Conservation (phyloP, 202 grass and related monocot species). For the Eragrostis tef region DNA sequence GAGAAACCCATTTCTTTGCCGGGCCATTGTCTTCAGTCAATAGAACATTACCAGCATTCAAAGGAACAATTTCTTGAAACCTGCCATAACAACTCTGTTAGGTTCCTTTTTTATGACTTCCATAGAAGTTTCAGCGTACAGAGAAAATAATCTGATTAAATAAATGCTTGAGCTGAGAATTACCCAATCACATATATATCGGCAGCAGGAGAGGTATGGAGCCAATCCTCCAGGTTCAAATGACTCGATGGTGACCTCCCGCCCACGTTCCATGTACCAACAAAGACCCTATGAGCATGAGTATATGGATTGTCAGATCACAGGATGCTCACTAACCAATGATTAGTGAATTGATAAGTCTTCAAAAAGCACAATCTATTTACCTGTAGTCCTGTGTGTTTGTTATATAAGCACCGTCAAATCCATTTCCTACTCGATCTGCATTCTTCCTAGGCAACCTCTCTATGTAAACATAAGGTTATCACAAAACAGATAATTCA, state of each 20-base stretch:
- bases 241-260: constrained; percentile 85
- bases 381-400: constrained; percentile 87
- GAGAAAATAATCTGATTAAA: constrained; percentile 12
- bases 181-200: constrained; percentile 97
- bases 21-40: constrained; percentile 82
- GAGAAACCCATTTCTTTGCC: constrained; percentile 83
- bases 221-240: constrained; percentile 88
- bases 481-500: constrained; percentile 15
- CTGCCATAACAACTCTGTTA: constrained; percentile 49
- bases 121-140: neutral
- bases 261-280: constrained; percentile 93
- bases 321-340: constrained; percentile 22
- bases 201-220: constrained; percentile 87
- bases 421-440: constrained; percentile 59
- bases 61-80: constrained; percentile 98
- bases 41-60: constrained; percentile 94
- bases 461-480: constrained; percentile 51
- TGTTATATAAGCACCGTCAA: constrained; percentile 63
- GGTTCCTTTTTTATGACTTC: neutral
- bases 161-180: neutral
- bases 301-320: constrained; percentile 41
- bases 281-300: constrained; percentile 66
- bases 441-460: constrained; percentile 57
- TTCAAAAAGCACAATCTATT: constrained; percentile 27
- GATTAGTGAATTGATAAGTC: neutral